Percentiles rank a stretch among this genome's conserved stretches.
Conservation (phyloP, 2,329 filamentous ascomycete genomes). For the Allantophomopsis lycopodina region DNA sequence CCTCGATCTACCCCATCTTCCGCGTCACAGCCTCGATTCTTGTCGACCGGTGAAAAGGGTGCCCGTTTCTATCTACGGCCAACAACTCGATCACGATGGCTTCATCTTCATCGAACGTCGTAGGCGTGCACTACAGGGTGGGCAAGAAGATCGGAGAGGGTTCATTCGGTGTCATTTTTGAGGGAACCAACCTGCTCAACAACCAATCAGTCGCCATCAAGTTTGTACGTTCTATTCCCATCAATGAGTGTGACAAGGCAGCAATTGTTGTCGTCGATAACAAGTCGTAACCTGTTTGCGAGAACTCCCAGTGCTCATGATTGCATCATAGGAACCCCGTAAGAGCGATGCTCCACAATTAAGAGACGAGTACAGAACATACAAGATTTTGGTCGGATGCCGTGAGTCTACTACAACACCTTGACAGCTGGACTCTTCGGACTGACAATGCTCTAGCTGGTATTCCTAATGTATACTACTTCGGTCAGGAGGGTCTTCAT, state of each 20-base stretch:
- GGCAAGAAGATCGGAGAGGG: constrained; percentile 99
- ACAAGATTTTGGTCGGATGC: constrained; percentile 98
- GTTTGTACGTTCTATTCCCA: constrained; percentile 54
- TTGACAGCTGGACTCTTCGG: constrained; percentile 3
- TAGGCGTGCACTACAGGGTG: constrained; percentile 96
- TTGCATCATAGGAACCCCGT: constrained; percentile 62
- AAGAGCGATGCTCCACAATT: constrained; percentile 98
- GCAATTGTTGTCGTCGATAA: background rate
- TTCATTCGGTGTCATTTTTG: constrained; percentile 96
- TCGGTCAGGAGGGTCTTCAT: constrained; percentile 94
- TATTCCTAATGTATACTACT: constrained; percentile 99
- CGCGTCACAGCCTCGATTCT: too few species aligned
- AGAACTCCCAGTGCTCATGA: background rate
- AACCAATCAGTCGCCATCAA: constrained; percentile 99
- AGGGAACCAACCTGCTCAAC: constrained; percentile 96
- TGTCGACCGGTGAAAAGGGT: background rate
- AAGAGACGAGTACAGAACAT: constrained; percentile 96
- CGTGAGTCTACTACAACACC: constrained; percentile 51
- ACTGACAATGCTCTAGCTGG: constrained; percentile 51
- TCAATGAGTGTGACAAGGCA: background rate
- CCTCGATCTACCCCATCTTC: too few species aligned
- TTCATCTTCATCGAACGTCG: constrained; percentile 62
- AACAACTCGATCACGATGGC: constrained; percentile 10
- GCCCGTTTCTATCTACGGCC: background rate
- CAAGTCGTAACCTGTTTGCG: background rate